A percentile compares a stretch with the other conserved stretches of the same genome.
Conservation (phyloP, 2,329 filamentous ascomycete genomes). For the Pyrenochaeta sp. region DNA sequence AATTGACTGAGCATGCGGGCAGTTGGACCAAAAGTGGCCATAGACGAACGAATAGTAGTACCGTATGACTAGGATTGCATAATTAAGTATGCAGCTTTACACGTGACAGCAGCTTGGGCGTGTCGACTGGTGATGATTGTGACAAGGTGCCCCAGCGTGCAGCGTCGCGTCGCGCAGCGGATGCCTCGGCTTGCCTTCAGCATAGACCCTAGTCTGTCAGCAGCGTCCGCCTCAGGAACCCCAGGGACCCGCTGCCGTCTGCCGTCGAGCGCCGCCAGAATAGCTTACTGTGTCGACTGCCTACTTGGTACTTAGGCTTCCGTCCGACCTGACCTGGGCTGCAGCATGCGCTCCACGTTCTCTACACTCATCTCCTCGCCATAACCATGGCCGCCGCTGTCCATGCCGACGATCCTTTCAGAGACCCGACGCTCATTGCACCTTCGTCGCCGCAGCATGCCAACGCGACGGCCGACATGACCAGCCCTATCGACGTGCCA, state of each 20-base stretch:
- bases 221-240: constrained; percentile 14
- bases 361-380: constrained; percentile 8
- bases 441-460: constrained; percentile 7
- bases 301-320: too few species aligned
- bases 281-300: too few species aligned
- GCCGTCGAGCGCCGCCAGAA: too few species aligned
- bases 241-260: too few species aligned
- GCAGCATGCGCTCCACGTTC: constrained; percentile 9
- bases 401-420: constrained; percentile 37
- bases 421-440: constrained; percentile 35
- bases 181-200: constrained; percentile 18
- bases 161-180: too few species aligned
- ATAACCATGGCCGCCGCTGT: constrained; percentile 33
- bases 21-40: too few species aligned
- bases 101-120: background rate
- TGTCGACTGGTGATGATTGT: background rate
- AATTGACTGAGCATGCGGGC: too few species aligned
- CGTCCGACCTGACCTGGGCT: too few species aligned
- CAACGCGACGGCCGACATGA: constrained; percentile 4
- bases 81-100: too few species aligned
- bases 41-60: too few species aligned
- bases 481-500: constrained; percentile 17
- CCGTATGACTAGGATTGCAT: too few species aligned
- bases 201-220: constrained; percentile 9
- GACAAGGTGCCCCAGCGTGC: too few species aligned